Evolutionary conservation across 2,329 filamentous ascomycete species (phyloP).

Genomic region (Colletotrichum plurivorum): DNA sequence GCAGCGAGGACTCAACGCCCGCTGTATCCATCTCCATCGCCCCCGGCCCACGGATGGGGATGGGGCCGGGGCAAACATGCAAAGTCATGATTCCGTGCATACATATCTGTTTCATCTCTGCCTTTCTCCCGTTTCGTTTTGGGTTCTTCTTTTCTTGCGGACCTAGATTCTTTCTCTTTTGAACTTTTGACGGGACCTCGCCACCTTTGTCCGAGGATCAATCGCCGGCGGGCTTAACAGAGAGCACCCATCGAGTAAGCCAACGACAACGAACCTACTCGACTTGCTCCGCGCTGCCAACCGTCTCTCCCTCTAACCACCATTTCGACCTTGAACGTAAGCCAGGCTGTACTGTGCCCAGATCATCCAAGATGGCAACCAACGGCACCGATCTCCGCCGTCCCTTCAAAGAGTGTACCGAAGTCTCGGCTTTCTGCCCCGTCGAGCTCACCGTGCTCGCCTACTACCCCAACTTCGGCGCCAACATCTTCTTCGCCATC

Average conservation of each 20-base stretch:
- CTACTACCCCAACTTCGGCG: slow-evolving; percentile 69
- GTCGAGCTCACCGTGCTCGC: slow-evolving; percentile 67
- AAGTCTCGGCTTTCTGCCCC: slow-evolving; percentile 62
- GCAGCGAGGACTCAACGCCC: background rate
- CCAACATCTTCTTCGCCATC: slow-evolving; percentile 68
- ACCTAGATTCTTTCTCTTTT: background rate
- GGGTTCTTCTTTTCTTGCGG: background rate
- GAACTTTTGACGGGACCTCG: background rate
- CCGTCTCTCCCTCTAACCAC: background rate
- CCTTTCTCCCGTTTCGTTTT: slow-evolving; percentile 6
- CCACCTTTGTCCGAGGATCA: background rate
- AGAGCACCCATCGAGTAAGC: background rate
- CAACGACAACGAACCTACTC: background rate
- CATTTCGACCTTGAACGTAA: no score
- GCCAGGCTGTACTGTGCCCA: background rate
- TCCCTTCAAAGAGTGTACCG: slow-evolving; percentile 49
- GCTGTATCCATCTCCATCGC: background rate
- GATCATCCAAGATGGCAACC: slow-evolving; percentile 24
- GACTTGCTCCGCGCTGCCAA: background rate
- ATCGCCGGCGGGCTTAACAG: background rate
- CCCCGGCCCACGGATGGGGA: background rate
- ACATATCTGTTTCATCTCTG: slow-evolving; percentile 23
- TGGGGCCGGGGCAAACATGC: background rate
- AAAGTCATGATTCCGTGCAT: slow-evolving; percentile 10
- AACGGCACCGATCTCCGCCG: slow-evolving; percentile 30